Conservation (phyloP, 2,329 filamentous ascomycete species). For the Aspergillus japonicus region DNA sequence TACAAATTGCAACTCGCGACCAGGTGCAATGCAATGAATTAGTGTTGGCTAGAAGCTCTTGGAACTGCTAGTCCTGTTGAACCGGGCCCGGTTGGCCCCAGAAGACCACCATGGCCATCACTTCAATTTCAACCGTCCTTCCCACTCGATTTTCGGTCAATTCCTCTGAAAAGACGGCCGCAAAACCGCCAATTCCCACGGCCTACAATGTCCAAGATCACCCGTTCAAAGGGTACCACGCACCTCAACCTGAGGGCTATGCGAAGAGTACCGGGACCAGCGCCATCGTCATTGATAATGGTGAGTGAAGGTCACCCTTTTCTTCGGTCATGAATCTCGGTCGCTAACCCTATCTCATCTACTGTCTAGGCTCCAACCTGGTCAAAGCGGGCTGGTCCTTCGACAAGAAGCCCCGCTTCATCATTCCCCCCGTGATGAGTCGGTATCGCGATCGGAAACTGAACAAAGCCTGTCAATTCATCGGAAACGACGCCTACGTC, state of each 20-base stretch:
- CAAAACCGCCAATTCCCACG: constrained; percentile 53
- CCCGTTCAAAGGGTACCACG: constrained; percentile 60
- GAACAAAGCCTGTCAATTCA: constrained; percentile 86
- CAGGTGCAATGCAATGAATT: constrained; percentile 23
- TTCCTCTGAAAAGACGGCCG: constrained; percentile 48
- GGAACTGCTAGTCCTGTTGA: constrained; percentile 15
- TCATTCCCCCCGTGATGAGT: constrained; percentile 84
- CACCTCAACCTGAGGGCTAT: constrained; percentile 66
- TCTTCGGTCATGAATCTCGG: too few species aligned
- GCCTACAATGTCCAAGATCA: constrained; percentile 57
- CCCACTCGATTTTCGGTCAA: constrained; percentile 41
- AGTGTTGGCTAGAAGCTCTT: constrained; percentile 16
- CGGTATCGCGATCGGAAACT: constrained; percentile 94
- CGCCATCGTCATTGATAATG: constrained; percentile 97
- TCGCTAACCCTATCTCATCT: constrained; percentile 1
- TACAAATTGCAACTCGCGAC: not conserved
- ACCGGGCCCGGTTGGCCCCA: constrained; percentile 22
- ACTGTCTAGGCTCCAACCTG: constrained; percentile 71
- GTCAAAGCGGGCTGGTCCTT: constrained; percentile 97
- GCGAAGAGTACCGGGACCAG: constrained; percentile 64
- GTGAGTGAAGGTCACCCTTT: constrained; percentile 46
- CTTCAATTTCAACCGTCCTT: constrained; percentile 37
- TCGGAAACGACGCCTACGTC: constrained; percentile 88
- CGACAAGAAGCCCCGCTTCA: constrained; percentile 75
- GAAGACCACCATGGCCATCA: constrained; percentile 44